A percentile compares a stretch with the other conserved stretches of the same genome.
phyloP scores from a whole-genome alignment of 192 early-diverging fungal species.

The Coemansia sp. region DNA sequence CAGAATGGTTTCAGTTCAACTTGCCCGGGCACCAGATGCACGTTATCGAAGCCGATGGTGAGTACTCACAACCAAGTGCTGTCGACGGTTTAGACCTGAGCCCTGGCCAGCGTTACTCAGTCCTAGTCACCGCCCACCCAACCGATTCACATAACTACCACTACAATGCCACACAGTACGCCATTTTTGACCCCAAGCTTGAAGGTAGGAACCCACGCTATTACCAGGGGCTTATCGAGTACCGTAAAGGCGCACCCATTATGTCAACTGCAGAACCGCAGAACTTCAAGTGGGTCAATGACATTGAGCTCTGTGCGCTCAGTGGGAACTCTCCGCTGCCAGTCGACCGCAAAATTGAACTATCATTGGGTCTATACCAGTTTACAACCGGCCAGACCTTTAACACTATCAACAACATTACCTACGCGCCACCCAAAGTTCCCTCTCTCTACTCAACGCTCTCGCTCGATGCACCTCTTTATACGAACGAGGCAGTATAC shows the following conservation, averaged over 20 bases:
- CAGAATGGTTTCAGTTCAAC: conserved; percentile 64
- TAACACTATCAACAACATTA: conserved; percentile 55
- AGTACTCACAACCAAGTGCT: conserved; percentile 49
- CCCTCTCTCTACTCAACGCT: conserved; percentile 66
- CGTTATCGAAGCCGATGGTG: conserved; percentile 76
- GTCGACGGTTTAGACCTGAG: conserved; percentile 56
- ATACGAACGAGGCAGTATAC: conserved; percentile 56
- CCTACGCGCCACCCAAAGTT: conserved; percentile 58
- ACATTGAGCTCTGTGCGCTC: conserved; percentile 3
- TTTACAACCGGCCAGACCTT: conserved; percentile 56
- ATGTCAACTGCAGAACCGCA: neutral
- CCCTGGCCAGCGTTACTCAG: conserved; percentile 73
- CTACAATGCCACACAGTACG: conserved; percentile 65
- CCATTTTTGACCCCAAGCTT: conserved; percentile 50
- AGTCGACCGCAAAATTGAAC: conserved; percentile 4
- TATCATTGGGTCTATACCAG: conserved; percentile 50
- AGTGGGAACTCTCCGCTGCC: conserved; percentile 1
- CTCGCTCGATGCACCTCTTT: conserved; percentile 47
- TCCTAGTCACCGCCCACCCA: conserved; percentile 65
- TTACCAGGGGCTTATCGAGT: conserved; percentile 12
- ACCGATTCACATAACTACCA: conserved; percentile 59
- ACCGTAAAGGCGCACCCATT: conserved; percentile 3
- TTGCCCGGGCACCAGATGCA: conserved; percentile 70
- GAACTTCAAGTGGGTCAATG: conserved; percentile 13
- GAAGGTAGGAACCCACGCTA: conserved; percentile 45